Percentiles rank a stretch among this genome's conserved stretches.
Evolutionary conservation across 2,329 filamentous ascomycete species (phyloP).

Genomic region (Nothophaeocryptopus gaeumannii): DNA sequence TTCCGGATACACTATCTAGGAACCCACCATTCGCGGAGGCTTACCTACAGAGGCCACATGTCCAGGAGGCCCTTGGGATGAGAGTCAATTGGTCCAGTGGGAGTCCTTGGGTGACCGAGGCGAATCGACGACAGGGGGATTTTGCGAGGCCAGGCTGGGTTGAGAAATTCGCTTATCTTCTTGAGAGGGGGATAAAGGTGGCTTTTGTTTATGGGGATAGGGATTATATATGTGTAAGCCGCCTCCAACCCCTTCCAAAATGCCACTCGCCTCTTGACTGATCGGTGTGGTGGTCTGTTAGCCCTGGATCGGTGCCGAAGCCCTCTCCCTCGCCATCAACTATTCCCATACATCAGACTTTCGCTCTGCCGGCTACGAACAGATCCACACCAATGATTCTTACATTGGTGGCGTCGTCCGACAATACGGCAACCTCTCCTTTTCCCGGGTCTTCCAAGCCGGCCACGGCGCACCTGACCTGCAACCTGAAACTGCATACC

Average conservation of each 20-base stretch:
- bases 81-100: constrained; percentile 54
- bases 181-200: constrained; percentile 57
- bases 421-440: constrained; percentile 32
- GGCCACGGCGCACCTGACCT: constrained; percentile 48
- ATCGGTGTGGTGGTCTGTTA: not conserved
- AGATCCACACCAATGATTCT: constrained; percentile 20
- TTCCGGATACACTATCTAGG: constrained; percentile 31
- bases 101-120: constrained; percentile 37
- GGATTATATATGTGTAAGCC: constrained; percentile 44
- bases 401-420: constrained; percentile 27
- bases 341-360: constrained; percentile 45
- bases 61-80: constrained; percentile 57
- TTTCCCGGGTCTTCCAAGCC: constrained; percentile 28
- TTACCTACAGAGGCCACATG: constrained; percentile 55
- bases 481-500: constrained; percentile 49
- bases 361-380: constrained; percentile 46
- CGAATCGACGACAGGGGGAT: constrained; percentile 47
- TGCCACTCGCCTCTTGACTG: not conserved
- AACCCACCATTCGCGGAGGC: constrained; percentile 47
- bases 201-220: constrained; percentile 56
- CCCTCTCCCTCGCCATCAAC: constrained; percentile 46
- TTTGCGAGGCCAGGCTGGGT: constrained; percentile 49
- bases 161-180: constrained; percentile 51
- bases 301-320: constrained; percentile 57
- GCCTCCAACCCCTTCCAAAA: constrained; percentile 19